Percentiles rank a stretch among this genome's conserved stretches.
Evolutionary conservation across 2,329 filamentous ascomycete genomes (phyloP).

Genomic region (Trichophyton simii): DNA sequence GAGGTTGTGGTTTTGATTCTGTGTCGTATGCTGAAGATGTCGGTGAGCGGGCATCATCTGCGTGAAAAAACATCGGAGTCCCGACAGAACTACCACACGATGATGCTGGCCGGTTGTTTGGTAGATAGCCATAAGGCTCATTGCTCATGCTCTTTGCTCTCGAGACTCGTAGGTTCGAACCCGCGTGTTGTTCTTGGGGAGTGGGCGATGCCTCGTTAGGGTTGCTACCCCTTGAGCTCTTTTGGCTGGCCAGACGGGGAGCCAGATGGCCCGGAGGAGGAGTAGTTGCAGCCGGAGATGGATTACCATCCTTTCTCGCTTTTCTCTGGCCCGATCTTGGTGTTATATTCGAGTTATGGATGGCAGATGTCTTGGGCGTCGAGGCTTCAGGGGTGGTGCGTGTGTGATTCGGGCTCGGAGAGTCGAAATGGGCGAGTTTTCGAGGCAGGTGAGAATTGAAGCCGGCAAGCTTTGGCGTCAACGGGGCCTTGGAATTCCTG

Average conservation of each 20-base stretch:
- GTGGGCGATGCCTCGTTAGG: conserved; percentile 2
- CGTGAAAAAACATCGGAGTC: conserved; percentile 75
- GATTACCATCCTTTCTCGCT: conserved; percentile 56
- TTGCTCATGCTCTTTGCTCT: conserved; percentile 28
- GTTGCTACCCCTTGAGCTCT: neutral
- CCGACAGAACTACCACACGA: conserved; percentile 25
- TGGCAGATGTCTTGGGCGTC: conserved; percentile 22
- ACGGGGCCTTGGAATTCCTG: conserved; percentile 42
- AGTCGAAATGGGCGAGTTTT: conserved; percentile 24
- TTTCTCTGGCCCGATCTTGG: conserved; percentile 65
- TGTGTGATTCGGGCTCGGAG: conserved; percentile 23
- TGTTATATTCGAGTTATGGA: conserved; percentile 57
- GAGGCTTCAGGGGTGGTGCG: conserved; percentile 39
- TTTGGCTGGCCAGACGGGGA: neutral
- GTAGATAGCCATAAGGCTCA: conserved; percentile 21
- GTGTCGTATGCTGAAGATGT: conserved; percentile 28
- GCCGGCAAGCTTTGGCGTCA: conserved; percentile 48
- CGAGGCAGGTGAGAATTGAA: conserved; percentile 18
- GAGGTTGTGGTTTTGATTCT: conserved; percentile 14
- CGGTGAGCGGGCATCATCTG: conserved; percentile 56
- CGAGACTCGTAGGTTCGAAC: conserved; percentile 20
- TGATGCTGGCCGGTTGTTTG: conserved; percentile 20
- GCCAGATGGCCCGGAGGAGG: conserved; percentile 11
- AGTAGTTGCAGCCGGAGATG: conserved; percentile 49
- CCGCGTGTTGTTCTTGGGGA: conserved; percentile 17